Percentiles rank a stretch among this genome's conserved stretches.
Evolutionary conservation across 2,329 filamentous ascomycete genomes (phyloP).

Genomic region (Calonectria pseudoturangicola): DNA sequence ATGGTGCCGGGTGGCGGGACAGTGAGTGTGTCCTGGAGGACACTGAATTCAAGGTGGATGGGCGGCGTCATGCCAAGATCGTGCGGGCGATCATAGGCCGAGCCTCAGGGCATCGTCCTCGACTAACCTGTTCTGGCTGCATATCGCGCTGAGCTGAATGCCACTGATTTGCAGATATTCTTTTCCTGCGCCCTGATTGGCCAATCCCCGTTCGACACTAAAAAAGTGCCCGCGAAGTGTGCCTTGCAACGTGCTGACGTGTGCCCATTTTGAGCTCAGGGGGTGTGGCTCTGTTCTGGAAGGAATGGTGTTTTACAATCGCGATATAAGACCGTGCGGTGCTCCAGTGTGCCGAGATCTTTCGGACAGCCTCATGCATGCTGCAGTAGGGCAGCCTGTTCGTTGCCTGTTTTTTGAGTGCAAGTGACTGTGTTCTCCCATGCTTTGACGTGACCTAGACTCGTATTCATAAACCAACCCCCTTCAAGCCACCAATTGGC

Average conservation of each 20-base stretch:
- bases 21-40: neutral
- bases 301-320: neutral
- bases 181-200: conserved; percentile 3
- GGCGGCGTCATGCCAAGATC: conserved; percentile 17
- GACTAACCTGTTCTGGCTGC: conserved; percentile 7
- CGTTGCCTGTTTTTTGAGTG: neutral
- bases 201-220: conserved; percentile 14
- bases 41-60: neutral
- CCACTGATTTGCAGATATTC: conserved; percentile 6
- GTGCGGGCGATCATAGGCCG: conserved; percentile 16
- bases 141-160: conserved; percentile 24
- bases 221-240: conserved; percentile 24
- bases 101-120: conserved; percentile 15
- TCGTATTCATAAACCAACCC: neutral
- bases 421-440: neutral
- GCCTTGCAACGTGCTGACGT: conserved; percentile 23
- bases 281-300: conserved; percentile 7
- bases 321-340: conserved; percentile 4
- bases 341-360: conserved; percentile 1
- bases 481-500: neutral
- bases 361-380: neutral
- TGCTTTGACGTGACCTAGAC: too few relatives aligned
- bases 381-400: neutral
- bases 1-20: conserved; percentile 11
- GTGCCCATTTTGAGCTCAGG: conserved; percentile 18